Evolutionary conservation across 306 rosid species (phyloP), one percentile per base, ranked within the genome.

Genomic region (Ormosia semicastrata): DNA sequence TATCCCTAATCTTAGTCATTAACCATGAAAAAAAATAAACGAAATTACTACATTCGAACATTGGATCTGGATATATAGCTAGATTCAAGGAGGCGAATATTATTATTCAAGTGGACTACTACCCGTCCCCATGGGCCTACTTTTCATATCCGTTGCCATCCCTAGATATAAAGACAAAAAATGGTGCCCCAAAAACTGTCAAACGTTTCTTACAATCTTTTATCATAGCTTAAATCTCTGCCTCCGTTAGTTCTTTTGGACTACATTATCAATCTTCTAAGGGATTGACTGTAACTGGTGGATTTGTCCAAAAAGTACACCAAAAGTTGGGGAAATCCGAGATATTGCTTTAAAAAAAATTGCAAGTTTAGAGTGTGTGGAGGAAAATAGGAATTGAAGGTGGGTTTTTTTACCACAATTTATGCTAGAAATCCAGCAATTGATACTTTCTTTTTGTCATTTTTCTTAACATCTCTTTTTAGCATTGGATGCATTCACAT

Each of bases 401-500:
- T 4, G 12, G 2, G 2, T 2, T 0, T 3, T 33, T 34, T 71
- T 8, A 30, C 49, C 76, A 13, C 76, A 44, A 14, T n/a, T 33
- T 49, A 32, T 18, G 17, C 8, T 10, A 47, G 43, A 53, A 41
- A 44, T 72, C 41, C 66, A 71, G 81, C 64, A 41, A 12, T 9
- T 40, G 29, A 59, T 53, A 59, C 14, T 39, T 12, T n/a, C 5
- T 8, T 18, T 60, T n/a, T 34, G 36, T 52, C 15, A 53, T n/a
- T 62, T 75, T 39, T 75, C 41, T 30, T 59, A 75, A 49, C 41
- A 44, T 18, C 79, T 81, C 59, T 52, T 81, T 64, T 39, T 39
- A 9, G 7, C 44, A 17, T 50, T 60, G 80, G 80, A 76, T 44
- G 66, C 66, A 72, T 24, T 72, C 79, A 72, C 84, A 72, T 81